These are phyloP conservation scores for Pythium monospermum DNA, from an alignment of 352 stramenopile genomes.

Conservation along the genomic window DNA sequence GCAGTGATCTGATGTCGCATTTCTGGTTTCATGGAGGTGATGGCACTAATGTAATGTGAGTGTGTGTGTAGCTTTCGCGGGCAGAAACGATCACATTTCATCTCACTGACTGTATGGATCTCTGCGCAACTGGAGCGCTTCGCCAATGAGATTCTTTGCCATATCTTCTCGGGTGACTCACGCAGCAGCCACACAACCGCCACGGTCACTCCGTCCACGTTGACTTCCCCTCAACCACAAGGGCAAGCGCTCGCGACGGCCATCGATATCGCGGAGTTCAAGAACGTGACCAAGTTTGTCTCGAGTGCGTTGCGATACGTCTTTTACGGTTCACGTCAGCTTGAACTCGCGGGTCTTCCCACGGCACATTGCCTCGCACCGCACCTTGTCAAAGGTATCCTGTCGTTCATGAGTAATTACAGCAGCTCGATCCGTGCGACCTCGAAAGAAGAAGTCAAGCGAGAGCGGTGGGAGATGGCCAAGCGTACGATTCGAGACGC, in stretches of 20 bases:
- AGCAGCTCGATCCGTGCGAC: slow-evolving; percentile 61
- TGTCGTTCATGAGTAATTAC: slow-evolving; percentile 61
- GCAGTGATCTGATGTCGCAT: too few species aligned
- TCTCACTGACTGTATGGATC: slow-evolving; percentile 78
- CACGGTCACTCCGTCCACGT: too few species aligned
- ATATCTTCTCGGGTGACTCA: slow-evolving; percentile 46
- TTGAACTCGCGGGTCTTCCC: slow-evolving; percentile 70
- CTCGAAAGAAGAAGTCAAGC: slow-evolving; percentile 72
- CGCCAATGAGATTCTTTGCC: slow-evolving; percentile 59
- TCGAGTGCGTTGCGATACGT: slow-evolving; percentile 68
- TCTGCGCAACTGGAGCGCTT: slow-evolving; percentile 74
- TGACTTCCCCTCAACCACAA: too few species aligned
- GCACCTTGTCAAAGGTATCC: slow-evolving; percentile 50
- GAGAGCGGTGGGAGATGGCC: slow-evolving; percentile 78
- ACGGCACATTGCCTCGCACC: slow-evolving; percentile 71
- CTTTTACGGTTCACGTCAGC: slow-evolving; percentile 74
- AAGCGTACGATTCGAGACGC: slow-evolving; percentile 65
- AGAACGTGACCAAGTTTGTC: slow-evolving; percentile 73
- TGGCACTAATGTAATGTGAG: too few species aligned
- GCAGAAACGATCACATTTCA: slow-evolving; percentile 70
- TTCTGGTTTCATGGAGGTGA: too few species aligned
- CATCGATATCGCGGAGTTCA: slow-evolving; percentile 73
- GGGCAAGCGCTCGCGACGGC: slow-evolving; percentile 13
- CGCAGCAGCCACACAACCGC: neutral
- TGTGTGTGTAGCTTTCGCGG: slow-evolving; percentile 50